phyloP scores from a whole-genome alignment of 306 rosid species.

The Alnus glutinosa region DNA sequence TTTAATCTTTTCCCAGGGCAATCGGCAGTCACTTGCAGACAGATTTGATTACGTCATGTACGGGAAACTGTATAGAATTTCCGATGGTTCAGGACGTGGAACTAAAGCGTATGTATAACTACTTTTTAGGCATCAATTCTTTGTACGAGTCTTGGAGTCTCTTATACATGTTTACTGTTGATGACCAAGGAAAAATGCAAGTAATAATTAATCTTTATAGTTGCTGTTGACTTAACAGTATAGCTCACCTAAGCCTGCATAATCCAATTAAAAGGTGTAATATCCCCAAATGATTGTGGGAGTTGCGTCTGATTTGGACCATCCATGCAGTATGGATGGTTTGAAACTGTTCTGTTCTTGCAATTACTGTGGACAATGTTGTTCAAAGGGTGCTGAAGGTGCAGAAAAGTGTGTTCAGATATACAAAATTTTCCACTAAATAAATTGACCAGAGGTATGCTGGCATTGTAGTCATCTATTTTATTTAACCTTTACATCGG shows the following conservation, averaged over 20 bases:
- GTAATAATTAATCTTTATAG: neutral
- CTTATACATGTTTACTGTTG: neutral
- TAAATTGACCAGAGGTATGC: neutral
- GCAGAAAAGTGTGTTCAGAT: neutral
- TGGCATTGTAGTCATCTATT: neutral
- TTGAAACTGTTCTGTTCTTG: neutral
- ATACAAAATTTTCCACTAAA: neutral
- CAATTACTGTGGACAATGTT: neutral
- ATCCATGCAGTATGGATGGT: neutral
- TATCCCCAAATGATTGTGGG: neutral
- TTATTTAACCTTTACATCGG: too few relatives aligned
- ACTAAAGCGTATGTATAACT: slow-evolving; percentile 62
- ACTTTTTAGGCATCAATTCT: neutral
- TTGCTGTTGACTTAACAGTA: neutral
- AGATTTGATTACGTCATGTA: slow-evolving; percentile 90
- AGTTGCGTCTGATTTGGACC: neutral
- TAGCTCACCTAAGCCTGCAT: neutral
- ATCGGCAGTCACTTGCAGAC: slow-evolving; percentile 66
- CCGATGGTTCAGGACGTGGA: slow-evolving; percentile 76
- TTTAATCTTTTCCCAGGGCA: slow-evolving; percentile 14
- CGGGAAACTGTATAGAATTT: slow-evolving; percentile 76
- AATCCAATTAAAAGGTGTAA: neutral
- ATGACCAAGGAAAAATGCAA: neutral
- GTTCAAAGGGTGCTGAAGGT: neutral
- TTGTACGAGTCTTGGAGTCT: neutral